These are phyloP conservation scores for Parasitella parasitica DNA, from an alignment of 371 early-diverging fungal species.

Conservation along the genomic window DNA sequence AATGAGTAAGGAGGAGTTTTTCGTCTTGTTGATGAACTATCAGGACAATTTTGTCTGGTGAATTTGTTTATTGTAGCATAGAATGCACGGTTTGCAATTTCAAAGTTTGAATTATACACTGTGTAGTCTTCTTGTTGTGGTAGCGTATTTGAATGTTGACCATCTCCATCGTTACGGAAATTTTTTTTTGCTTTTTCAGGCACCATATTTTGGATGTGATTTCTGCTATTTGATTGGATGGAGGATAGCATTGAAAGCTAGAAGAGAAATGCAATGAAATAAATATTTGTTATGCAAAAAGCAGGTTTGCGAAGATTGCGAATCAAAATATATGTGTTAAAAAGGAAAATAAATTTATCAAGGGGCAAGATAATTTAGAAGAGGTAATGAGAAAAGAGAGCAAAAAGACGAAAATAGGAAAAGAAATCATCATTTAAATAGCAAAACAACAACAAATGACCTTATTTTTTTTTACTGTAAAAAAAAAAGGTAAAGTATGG, in stretches of 20 bases:
- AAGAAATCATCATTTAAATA: not conserved
- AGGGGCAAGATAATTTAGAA: not conserved
- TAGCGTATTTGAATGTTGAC: constrained; percentile 21
- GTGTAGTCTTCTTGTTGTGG: constrained; percentile 17
- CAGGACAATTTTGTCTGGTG: constrained; percentile 28
- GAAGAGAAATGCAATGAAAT: not conserved
- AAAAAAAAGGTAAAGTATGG: not conserved
- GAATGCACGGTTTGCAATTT: constrained; percentile 42
- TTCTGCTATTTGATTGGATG: not conserved
- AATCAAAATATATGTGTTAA: not conserved
- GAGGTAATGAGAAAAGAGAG: not conserved
- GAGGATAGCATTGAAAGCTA: not conserved
- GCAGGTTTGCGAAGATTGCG: not conserved
- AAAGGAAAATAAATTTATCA: not conserved
- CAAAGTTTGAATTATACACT: constrained; percentile 16
- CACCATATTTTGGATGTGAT: not conserved
- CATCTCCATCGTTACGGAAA: constrained; percentile 18
- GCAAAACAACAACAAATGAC: not conserved
- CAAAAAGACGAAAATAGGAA: not conserved
- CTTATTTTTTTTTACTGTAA: not conserved
- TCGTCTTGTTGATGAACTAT: constrained; percentile 10
- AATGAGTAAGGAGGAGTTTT: constrained; percentile 38
- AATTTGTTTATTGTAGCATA: constrained; percentile 51
- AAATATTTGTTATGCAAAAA: not conserved
- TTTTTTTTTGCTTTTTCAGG: constrained; percentile 12